Percentiles rank a stretch among this genome's conserved stretches.
Conservation (phyloP, 257 asterid species). For the Euphrasia confusa region DNA sequence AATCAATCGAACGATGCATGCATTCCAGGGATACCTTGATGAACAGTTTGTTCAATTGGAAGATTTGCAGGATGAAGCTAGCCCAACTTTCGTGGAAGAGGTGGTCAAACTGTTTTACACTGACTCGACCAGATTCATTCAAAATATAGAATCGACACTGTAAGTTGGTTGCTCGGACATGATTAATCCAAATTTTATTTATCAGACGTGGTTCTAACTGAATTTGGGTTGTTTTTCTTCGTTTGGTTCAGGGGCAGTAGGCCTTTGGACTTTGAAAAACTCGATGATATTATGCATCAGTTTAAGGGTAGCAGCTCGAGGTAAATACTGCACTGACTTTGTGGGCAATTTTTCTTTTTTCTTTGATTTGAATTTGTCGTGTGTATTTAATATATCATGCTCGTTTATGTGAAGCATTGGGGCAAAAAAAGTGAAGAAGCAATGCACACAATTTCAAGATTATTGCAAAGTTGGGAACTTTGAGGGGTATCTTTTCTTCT, state of each 20-base stretch:
- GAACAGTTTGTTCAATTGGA: slow-evolving; percentile 73
- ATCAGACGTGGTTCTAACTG: slow-evolving; percentile 1
- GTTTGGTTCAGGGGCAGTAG: slow-evolving; percentile 34
- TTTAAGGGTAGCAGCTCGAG: slow-evolving; percentile 89
- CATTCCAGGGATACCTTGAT: slow-evolving; percentile 65
- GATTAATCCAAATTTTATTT: not conserved
- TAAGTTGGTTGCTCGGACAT: slow-evolving; percentile 24
- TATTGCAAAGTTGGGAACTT: slow-evolving; percentile 52
- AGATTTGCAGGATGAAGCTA: slow-evolving; percentile 74
- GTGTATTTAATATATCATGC: too few species aligned
- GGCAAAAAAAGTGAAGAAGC: slow-evolving; percentile 61
- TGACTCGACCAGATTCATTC: slow-evolving; percentile 58
- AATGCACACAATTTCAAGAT: slow-evolving; percentile 64
- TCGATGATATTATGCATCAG: slow-evolving; percentile 50
- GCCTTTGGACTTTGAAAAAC: slow-evolving; percentile 51
- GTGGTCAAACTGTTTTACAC: slow-evolving; percentile 54
- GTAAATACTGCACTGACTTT: slow-evolving; percentile 28
- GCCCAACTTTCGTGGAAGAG: slow-evolving; percentile 78
- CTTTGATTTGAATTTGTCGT: not conserved
- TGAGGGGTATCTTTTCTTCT: slow-evolving; percentile 43
- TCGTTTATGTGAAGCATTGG: slow-evolving; percentile 53
- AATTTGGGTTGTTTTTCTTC: not conserved
- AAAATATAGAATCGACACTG: slow-evolving; percentile 53
- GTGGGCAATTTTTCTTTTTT: not conserved
- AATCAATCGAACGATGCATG: not conserved